Evolutionary conservation across 1,284 basidiomycete species (phyloP), one percentile per base, ranked within the genome.

Genomic region (Cryptococcus sp.): DNA sequence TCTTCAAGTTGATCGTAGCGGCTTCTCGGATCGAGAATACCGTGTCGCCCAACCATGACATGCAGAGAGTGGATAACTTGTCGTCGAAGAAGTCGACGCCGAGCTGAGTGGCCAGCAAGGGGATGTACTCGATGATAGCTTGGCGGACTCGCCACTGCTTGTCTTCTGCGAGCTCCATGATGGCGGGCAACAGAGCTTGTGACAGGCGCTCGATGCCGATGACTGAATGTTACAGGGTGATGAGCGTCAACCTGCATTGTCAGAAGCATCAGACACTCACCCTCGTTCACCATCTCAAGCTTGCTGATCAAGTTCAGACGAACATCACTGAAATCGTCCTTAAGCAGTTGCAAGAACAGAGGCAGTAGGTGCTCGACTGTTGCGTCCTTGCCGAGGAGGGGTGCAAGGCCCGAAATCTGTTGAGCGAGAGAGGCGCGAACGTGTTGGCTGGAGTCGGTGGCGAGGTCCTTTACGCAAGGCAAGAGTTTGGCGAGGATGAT

Each of bases 91-190:
- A 99, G 40, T 89, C 83, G 68, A 94, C 93, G 58, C 96, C 96
- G 55, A 99, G 85, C 78, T 99, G 96, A 22, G 90, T 95, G 49
- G 96, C 94, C 43, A 99, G 87, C 22, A 99, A 85, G 83, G 96
- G 80, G 87, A 85, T 98, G 81, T 99, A 98, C 80, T 99, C 96
- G 79, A 99, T 99, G 80, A 99, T 99, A 16, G 96, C 96, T 80
- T 99, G 96, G 68, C 96, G 89, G 45, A 99, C 96, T 51, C 96
- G 89, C 96, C 96, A 99, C 68, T 97, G 97, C 80, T 99, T 99
- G 83, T 99, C 96, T 79, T 99, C 96, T 23, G 96, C 95, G 47
- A 99, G 83, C 77, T 98, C 92, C 68, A 99, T 91, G 68, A 99
- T 99, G 38, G 96, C 96, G 8, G 96, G 96, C 22, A 99, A 85